These are phyloP conservation scores for Mimosa bimucronata DNA, from an alignment of 306 rosid species.

Conservation along the genomic window DNA sequence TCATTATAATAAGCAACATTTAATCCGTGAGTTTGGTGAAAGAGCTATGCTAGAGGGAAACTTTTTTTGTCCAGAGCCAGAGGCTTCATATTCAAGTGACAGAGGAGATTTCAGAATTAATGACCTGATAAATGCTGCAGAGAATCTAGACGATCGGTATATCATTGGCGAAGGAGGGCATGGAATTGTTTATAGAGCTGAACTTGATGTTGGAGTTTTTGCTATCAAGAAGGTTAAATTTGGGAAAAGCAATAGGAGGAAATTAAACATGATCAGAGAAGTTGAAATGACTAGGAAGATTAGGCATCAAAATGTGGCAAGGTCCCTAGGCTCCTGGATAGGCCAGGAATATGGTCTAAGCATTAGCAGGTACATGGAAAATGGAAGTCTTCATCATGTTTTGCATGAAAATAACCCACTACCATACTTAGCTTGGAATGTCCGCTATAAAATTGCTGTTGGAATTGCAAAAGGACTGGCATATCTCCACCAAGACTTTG, in stretches of 20 bases:
- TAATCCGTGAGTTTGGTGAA: no score
- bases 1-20: no score
- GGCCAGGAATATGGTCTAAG: background rate
- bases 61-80: background rate
- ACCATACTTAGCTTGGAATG: background rate
- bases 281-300: background rate
- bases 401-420: background rate
- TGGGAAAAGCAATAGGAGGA: background rate
- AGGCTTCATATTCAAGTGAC: background rate
- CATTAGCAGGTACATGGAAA: slow-evolving; percentile 1
- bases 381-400: background rate
- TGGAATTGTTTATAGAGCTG: background rate
- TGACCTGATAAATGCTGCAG: background rate
- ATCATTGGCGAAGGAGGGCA: background rate
- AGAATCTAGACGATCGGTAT: background rate
- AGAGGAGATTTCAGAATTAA: background rate
- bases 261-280: background rate
- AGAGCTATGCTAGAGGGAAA: no score
- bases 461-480: background rate
- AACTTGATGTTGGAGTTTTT: background rate
- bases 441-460: background rate
- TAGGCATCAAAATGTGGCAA: background rate
- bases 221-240: background rate
- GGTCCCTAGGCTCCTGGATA: background rate
- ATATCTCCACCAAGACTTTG: background rate